phyloP scores from a whole-genome alignment of 345 rosid species.

The Boechera divaricarpa region DNA sequence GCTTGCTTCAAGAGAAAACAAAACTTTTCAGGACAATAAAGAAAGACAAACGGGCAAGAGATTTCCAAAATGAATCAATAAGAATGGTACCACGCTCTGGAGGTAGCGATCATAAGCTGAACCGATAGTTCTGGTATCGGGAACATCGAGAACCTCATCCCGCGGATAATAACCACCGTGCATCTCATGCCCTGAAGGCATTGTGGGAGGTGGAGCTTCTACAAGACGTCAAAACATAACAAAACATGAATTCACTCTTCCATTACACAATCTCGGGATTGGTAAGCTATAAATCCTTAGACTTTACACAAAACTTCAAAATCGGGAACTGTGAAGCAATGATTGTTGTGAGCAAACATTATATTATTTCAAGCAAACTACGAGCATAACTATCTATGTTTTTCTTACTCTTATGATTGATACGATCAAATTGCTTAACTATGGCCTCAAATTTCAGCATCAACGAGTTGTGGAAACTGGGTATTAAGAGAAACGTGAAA shows the following conservation, averaged over 20 bases:
- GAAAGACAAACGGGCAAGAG: background rate
- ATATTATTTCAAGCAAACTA: slow-evolving; percentile 13
- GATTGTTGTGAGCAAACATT: background rate
- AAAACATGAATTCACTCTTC: background rate
- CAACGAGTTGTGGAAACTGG: too few relatives aligned
- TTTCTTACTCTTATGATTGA: too few relatives aligned
- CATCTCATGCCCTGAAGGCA: slow-evolving; percentile 53
- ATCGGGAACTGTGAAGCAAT: background rate
- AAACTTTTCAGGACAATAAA: slow-evolving; percentile 28
- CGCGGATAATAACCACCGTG: slow-evolving; percentile 55
- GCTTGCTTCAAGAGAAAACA: slow-evolving; percentile 60
- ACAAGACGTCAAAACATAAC: slow-evolving; percentile 14
- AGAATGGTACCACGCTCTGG: slow-evolving; percentile 60
- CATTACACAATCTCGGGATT: background rate
- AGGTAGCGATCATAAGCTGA: slow-evolving; percentile 93
- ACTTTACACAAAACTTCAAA: background rate
- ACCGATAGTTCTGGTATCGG: slow-evolving; percentile 73
- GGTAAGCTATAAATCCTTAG: background rate
- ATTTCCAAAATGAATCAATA: background rate
- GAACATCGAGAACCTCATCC: slow-evolving; percentile 64
- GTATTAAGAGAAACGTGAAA: background rate
- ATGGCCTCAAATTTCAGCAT: too few relatives aligned
- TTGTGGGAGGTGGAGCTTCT: slow-evolving; percentile 49
- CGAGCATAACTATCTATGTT: background rate
- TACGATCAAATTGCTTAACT: too few relatives aligned